Evolutionary conservation across 169 alveolate species (phyloP), one percentile per base, ranked within the genome.

Genomic region (Plasmodium coatneyi): DNA sequence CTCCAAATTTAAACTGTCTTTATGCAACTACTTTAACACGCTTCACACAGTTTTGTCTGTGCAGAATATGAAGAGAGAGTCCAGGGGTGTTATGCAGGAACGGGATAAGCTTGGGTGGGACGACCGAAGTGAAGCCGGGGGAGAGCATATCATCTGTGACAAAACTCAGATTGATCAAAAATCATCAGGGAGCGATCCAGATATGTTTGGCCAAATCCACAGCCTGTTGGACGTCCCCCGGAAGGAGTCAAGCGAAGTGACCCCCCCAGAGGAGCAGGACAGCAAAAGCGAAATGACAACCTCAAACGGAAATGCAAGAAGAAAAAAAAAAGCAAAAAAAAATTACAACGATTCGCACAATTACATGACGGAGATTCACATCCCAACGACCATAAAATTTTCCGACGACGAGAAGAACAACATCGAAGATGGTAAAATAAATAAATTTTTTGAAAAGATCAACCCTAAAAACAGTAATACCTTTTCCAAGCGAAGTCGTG

Each of bases 31-130:
- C 71, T 41, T 89, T 52, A 89, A 89, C 30, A 89, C 94, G 0
- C 49, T 89, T 16, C 94, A 89, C n/a, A 79, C 71, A 14, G 79
- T 89, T 3, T 12, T 76, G 43, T 74, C 93, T 5, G 39, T 86
- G 66, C 82, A 49, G 12, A 76, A 34, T 12, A 19, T n/a, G 9
- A 86, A 54, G 76, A 43, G 34, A 12, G 86, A 86, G 22, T 3
- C 19, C n/a, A 76, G 74, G 10, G 5, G 22, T 49, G 16, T 86
- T 36, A 39, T 19, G 70, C 54, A 74, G 10, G 92, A 83, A 9
- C 74, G 43, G 56, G 30, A 5, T 9, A 16, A 3, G 14, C 32
- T 70, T 10, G 22, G 49, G 16, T 10, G 3, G n/a, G 39, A 32
- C 1, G 56, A 46, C 12, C 49, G 14, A 6, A 41, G 49, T 4